phyloP scores from a whole-genome alignment of 176 grass and related monocot species.

The Oryza nivara region DNA sequence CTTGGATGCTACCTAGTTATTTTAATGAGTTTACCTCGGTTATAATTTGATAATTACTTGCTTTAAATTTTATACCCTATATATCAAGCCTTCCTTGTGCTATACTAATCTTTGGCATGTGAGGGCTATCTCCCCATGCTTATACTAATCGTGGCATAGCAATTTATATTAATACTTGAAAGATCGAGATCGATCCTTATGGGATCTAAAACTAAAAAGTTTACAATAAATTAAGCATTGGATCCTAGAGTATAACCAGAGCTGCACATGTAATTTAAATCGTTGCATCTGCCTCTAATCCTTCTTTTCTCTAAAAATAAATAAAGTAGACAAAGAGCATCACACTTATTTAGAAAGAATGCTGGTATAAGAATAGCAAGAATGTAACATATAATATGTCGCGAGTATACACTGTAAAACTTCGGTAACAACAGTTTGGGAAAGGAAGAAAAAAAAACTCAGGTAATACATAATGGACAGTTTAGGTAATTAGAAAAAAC shows the following conservation, averaged over 20 bases:
- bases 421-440: conserved; percentile 53
- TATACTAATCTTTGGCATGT: conserved; percentile 30
- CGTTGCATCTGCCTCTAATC: background rate
- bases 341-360: conserved; percentile 28
- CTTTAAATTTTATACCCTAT: background rate
- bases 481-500: conserved; percentile 46
- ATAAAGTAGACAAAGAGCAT: conserved; percentile 1
- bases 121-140: conserved; percentile 9
- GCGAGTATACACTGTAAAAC: conserved; percentile 68
- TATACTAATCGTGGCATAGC: conserved; percentile 23
- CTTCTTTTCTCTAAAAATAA: background rate
- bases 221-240: conserved; percentile 32
- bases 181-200: conserved; percentile 20
- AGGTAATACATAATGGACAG: conserved; percentile 64
- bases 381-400: conserved; percentile 57
- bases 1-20: background rate
- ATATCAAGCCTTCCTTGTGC: background rate
- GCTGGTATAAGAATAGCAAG: conserved; percentile 26
- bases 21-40: background rate
- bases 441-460: conserved; percentile 46
- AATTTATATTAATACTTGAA: conserved; percentile 22
- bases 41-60: background rate
- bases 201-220: conserved; percentile 21
- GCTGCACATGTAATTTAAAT: background rate
- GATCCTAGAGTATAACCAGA: conserved; percentile 39